Conservation (phyloP, 768 basidiomycete genomes). For the Mycena haematopus region DNA sequence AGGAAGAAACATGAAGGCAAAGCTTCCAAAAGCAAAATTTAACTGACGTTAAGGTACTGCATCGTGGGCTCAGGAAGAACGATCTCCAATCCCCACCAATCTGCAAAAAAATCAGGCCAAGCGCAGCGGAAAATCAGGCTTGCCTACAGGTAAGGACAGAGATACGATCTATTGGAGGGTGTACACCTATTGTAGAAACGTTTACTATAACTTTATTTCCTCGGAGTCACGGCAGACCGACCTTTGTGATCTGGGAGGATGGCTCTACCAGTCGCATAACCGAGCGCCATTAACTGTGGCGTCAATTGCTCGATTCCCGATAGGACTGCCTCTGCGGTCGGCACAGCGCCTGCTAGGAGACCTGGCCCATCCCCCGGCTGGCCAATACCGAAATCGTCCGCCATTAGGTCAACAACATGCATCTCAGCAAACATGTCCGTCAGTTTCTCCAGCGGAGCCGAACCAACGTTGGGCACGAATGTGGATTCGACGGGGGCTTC, state of each 20-base stretch:
- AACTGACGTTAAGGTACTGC: conserved; percentile 59
- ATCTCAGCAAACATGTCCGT: conserved; percentile 61
- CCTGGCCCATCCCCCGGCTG: conserved; percentile 74
- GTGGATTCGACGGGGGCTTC: conserved; percentile 26
- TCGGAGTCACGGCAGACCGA: conserved; percentile 30
- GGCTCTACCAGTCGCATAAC: conserved; percentile 74
- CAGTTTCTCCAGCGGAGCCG: conserved; percentile 58
- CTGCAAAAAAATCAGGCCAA: conserved; percentile 42
- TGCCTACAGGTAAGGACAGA: conserved; percentile 79
- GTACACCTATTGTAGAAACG: conserved; percentile 48
- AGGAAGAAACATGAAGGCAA: not conserved
- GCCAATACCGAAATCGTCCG: conserved; percentile 70
- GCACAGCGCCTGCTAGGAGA: conserved; percentile 75
- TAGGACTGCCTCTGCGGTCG: conserved; percentile 74
- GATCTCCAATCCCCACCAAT: conserved; percentile 92
- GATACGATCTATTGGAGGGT: conserved; percentile 79
- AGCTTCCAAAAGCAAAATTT: not conserved
- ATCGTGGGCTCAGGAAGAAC: conserved; percentile 77
- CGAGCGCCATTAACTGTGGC: conserved; percentile 78
- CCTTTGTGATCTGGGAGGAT: conserved; percentile 73
- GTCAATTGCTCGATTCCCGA: conserved; percentile 75
- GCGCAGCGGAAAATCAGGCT: not conserved
- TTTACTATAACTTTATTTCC: conserved; percentile 4
- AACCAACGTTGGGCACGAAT: conserved; percentile 47
- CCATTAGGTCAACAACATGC: conserved; percentile 65